Conservation (phyloP, 805 yeast genomes). For the Spencermartinsiella europaea region DNA sequence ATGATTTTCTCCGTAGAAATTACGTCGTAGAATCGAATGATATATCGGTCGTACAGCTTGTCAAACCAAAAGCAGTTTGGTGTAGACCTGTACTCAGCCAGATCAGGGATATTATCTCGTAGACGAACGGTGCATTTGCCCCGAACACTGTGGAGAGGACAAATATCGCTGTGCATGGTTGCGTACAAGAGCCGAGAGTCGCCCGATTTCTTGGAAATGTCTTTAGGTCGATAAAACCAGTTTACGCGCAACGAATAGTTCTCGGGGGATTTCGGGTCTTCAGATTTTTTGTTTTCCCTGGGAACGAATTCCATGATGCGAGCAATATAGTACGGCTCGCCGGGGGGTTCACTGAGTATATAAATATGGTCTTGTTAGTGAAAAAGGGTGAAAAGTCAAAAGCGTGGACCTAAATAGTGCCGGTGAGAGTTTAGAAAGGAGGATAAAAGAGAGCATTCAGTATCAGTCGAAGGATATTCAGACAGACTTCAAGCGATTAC, state of each 20-base stretch:
- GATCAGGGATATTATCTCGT: conserved; percentile 55
- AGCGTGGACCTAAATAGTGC: no score
- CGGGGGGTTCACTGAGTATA: conserved; percentile 87
- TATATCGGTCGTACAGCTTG: conserved; percentile 78
- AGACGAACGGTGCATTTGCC: conserved; percentile 72
- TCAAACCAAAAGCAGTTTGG: conserved; percentile 82
- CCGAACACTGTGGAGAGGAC: conserved; percentile 69
- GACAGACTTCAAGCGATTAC: no score
- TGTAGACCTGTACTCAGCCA: conserved; percentile 48
- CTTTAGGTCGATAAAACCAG: conserved; percentile 90
- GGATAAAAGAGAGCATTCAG: background rate
- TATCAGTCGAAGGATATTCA: background rate
- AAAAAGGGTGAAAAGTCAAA: background rate
- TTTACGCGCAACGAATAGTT: conserved; percentile 64
- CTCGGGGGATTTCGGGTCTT: conserved; percentile 21
- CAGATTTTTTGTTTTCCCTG: conserved; percentile 28
- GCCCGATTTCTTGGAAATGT: conserved; percentile 57
- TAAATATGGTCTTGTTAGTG: conserved; percentile 56
- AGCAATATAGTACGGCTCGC: conserved; percentile 90
- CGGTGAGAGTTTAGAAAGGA: background rate
- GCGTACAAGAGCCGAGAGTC: conserved; percentile 79
- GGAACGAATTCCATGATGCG: conserved; percentile 67
- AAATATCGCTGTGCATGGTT: conserved; percentile 78
- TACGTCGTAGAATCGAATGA: conserved; percentile 76
- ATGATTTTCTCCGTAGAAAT: conserved; percentile 56